phyloP scores from a whole-genome alignment of 805 yeast species.

The Nakazawaea populi region DNA sequence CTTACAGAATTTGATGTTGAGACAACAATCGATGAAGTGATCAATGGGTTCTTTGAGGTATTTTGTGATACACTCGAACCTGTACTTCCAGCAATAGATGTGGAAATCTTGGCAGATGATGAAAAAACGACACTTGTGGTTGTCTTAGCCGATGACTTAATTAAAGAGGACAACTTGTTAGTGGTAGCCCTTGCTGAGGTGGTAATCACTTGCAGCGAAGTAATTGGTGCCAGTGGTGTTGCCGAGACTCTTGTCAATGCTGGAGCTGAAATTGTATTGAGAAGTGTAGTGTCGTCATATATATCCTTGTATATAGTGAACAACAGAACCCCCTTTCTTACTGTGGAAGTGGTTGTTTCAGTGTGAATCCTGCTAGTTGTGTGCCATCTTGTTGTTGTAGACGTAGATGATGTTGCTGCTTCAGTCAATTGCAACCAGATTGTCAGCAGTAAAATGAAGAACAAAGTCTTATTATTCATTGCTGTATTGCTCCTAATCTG shows the following conservation, averaged over 20 bases:
- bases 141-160: conserved; percentile 9
- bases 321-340: conserved; percentile 10
- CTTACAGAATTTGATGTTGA: conserved; percentile 19
- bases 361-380: conserved; percentile 22
- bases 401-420: conserved; percentile 4
- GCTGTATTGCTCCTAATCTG: too few relatives aligned
- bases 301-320: conserved; percentile 11
- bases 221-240: neutral
- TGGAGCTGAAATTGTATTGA: conserved; percentile 2
- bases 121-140: conserved; percentile 11
- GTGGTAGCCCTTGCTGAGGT: neutral
- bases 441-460: neutral
- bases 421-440: neutral
- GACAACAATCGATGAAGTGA: conserved; percentile 20
- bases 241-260: conserved; percentile 11
- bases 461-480: conserved; percentile 1
- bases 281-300: conserved; percentile 9
- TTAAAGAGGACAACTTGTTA: conserved; percentile 6
- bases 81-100: conserved; percentile 19
- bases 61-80: conserved; percentile 12
- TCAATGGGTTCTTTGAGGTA: conserved; percentile 26
- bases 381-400: conserved; percentile 10
- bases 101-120: conserved; percentile 20
- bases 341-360: conserved; percentile 18
- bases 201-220: neutral